A percentile compares a stretch with the other conserved stretches of the same genome.
phyloP scores from a whole-genome alignment of 169 alveolate genomes.

The Babesia caballi region DNA sequence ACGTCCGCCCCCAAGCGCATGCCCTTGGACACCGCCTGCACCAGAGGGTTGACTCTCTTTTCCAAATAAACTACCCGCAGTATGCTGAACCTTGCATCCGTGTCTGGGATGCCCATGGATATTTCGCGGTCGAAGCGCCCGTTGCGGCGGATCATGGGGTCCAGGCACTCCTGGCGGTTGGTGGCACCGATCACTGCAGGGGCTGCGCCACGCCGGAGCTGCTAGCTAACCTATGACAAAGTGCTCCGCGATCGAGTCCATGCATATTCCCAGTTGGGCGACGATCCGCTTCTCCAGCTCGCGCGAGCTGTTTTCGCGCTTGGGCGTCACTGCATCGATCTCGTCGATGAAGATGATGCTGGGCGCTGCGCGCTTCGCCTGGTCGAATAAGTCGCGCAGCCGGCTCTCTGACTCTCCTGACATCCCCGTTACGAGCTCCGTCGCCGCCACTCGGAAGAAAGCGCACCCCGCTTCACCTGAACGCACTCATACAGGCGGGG shows the following conservation, averaged over 20 bases:
- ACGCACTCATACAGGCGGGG: no score
- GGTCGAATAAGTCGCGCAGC: constrained; percentile 84
- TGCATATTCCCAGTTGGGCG: constrained; percentile 88
- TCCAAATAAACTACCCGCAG: constrained; percentile 6
- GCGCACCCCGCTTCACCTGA: constrained; percentile 77
- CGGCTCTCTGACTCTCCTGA: constrained; percentile 93
- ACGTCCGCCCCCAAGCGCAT: constrained; percentile 82
- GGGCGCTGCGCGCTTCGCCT: constrained; percentile 85
- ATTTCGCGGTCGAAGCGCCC: constrained; percentile 82
- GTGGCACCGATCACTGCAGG: constrained; percentile 96
- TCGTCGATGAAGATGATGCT: constrained; percentile 81
- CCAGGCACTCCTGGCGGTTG: constrained; percentile 98
- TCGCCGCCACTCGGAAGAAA: constrained; percentile 71
- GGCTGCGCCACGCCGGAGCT: neutral
- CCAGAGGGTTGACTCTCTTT: neutral
- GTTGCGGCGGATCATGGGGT: constrained; percentile 97
- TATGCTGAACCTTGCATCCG: constrained; percentile 87
- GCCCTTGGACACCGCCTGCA: constrained; percentile 82
- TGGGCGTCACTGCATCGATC: constrained; percentile 87
- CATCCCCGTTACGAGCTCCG: constrained; percentile 84
- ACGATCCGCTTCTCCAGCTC: constrained; percentile 94
- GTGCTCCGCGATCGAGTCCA: constrained; percentile 83
- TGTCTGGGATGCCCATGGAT: constrained; percentile 95
- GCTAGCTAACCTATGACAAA: constrained; percentile 60
- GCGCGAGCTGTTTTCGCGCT: constrained; percentile 83